Percentiles rank a stretch among this genome's conserved stretches.
Conservation (phyloP, 2,329 filamentous ascomycete genomes). For the Colletotrichum lentis region DNA sequence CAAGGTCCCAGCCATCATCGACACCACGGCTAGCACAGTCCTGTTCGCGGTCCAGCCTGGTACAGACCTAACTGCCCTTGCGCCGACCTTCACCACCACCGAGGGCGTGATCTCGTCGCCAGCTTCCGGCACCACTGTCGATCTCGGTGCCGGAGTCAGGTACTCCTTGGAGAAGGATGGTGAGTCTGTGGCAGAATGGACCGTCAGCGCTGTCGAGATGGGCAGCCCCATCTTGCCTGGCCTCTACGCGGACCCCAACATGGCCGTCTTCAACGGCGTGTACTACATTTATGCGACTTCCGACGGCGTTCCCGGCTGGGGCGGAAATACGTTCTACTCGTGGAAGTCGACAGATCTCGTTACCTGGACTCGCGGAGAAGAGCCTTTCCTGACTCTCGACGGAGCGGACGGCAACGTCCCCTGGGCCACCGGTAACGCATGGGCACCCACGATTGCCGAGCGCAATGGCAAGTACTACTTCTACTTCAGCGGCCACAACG, state of each 20-base stretch:
- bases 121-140: constrained; percentile 36
- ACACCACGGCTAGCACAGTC: constrained; percentile 33
- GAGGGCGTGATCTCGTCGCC: constrained; percentile 39
- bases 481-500: constrained; percentile 64
- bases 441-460: constrained; percentile 70
- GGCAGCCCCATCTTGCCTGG: constrained; percentile 50
- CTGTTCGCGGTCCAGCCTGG: constrained; percentile 40
- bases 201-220: constrained; percentile 38
- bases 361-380: constrained; percentile 51
- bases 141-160: constrained; percentile 36
- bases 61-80: constrained; percentile 37
- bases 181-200: constrained; percentile 29
- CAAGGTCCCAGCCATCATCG: constrained; percentile 38
- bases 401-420: constrained; percentile 62
- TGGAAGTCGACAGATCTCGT: constrained; percentile 57
- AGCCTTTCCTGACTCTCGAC: constrained; percentile 56
- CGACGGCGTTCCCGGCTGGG: constrained; percentile 56
- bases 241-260: constrained; percentile 57
- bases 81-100: constrained; percentile 39
- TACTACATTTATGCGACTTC: constrained; percentile 60
- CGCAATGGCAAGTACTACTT: constrained; percentile 71
- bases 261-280: constrained; percentile 52
- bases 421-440: constrained; percentile 72
- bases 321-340: constrained; percentile 56
- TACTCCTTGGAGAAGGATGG: constrained; percentile 37